phyloP scores from a whole-genome alignment of 2,329 filamentous ascomycete species.

The Cladophialophora immunda region DNA sequence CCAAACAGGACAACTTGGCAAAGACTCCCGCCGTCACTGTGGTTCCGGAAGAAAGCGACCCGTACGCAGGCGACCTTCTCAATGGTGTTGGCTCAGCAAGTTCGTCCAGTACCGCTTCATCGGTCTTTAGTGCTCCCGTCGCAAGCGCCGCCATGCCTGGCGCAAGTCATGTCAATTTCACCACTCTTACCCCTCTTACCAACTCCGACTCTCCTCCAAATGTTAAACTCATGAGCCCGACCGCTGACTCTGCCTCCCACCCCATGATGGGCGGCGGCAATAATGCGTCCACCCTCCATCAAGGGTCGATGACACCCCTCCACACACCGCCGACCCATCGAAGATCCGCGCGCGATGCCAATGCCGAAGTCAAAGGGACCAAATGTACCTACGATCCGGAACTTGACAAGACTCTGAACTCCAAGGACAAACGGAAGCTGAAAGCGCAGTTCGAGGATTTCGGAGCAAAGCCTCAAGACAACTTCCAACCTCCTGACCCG shows the following conservation, averaged over 20 bases:
- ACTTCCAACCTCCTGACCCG: constrained; percentile 81
- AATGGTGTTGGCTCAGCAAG: constrained; percentile 76
- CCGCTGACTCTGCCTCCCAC: constrained; percentile 40
- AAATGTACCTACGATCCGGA: constrained; percentile 71
- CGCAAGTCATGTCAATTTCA: constrained; percentile 60
- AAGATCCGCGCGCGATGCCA: constrained; percentile 60
- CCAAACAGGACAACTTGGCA: constrained; percentile 28
- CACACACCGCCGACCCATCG: constrained; percentile 54
- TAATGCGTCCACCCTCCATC: constrained; percentile 44
- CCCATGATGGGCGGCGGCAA: constrained; percentile 33
- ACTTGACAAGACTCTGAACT: constrained; percentile 65
- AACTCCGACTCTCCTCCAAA: constrained; percentile 71
- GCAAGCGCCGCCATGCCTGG: constrained; percentile 63
- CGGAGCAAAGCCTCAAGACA: constrained; percentile 72
- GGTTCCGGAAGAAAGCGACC: constrained; percentile 44
- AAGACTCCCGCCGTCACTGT: constrained; percentile 44
- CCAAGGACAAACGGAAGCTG: constrained; percentile 61
- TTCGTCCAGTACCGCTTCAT: constrained; percentile 75
- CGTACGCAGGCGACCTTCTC: constrained; percentile 68
- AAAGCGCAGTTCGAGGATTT: constrained; percentile 63
- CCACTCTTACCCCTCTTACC: constrained; percentile 71
- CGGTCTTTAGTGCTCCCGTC: constrained; percentile 71
- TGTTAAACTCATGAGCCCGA: constrained; percentile 64
- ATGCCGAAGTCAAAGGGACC: constrained; percentile 64
- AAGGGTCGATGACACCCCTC: constrained; percentile 51